Conservation (phyloP, 768 basidiomycete species). For the Tulasnella sp. region DNA sequence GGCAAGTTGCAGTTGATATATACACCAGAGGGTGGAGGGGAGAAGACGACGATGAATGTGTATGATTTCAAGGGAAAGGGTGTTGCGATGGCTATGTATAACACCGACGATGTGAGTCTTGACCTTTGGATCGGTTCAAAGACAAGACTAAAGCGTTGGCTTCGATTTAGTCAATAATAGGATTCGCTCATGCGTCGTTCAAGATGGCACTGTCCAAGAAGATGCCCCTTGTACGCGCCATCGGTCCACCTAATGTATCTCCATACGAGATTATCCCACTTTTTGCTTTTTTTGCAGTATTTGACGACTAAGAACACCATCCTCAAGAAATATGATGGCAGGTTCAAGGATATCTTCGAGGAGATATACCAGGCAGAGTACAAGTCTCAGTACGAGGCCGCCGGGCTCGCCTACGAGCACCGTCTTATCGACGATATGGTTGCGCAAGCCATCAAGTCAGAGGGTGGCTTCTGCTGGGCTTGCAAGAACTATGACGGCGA, state of each 20-base stretch:
- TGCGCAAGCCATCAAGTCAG: constrained; percentile 92
- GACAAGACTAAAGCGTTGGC: background rate
- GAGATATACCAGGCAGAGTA: constrained; percentile 82
- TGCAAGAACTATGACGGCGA: constrained; percentile 67
- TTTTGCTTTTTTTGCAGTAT: constrained; percentile 41
- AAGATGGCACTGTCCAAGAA: constrained; percentile 73
- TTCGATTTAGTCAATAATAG: constrained; percentile 64
- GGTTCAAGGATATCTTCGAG: constrained; percentile 99
- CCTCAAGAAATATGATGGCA: constrained; percentile 93
- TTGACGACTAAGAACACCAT: constrained; percentile 99
- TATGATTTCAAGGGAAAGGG: constrained; percentile 91
- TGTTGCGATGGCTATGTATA: constrained; percentile 96
- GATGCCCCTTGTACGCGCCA: constrained; percentile 27
- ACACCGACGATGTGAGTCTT: constrained; percentile 72
- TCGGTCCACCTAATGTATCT: background rate
- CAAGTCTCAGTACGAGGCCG: constrained; percentile 54
- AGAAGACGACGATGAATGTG: constrained; percentile 60
- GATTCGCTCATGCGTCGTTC: constrained; percentile 96
- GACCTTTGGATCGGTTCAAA: background rate
- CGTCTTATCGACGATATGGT: constrained; percentile 98
- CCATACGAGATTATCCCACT: background rate
- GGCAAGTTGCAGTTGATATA: constrained; percentile 91
- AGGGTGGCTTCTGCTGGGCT: constrained; percentile 78
- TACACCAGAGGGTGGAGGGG: constrained; percentile 67
- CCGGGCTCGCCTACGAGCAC: constrained; percentile 86